phyloP scores from a whole-genome alignment of 106 monocot species.

The Apostasia shenzhenica region DNA sequence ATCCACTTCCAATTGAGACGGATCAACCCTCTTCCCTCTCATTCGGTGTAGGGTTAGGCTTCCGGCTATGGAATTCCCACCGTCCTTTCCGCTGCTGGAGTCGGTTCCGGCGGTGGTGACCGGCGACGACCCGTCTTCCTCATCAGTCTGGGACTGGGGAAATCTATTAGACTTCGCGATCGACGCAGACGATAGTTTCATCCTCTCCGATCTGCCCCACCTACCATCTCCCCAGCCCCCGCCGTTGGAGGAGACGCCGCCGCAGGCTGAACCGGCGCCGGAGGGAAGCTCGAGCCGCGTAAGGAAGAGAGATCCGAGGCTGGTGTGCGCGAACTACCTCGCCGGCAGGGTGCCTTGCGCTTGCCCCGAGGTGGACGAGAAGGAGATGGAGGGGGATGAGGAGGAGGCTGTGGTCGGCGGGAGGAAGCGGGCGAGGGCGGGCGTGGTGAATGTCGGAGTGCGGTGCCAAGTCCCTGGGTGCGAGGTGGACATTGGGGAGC shows the following conservation, averaged over 20 bases:
- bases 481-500: conserved; percentile 79
- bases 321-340: conserved; percentile 71
- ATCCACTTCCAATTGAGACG: not conserved
- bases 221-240: conserved; percentile 5
- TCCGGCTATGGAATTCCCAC: conserved; percentile 7
- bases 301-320: conserved; percentile 77
- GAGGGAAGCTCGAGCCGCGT: conserved; percentile 18
- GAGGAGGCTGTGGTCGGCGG: conserved; percentile 26
- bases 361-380: conserved; percentile 80
- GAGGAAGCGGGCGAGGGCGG: conserved; percentile 37
- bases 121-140: conserved; percentile 1
- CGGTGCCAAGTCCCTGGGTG: conserved; percentile 86
- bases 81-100: not conserved
- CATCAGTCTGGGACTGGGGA: conserved; percentile 54
- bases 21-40: not conserved
- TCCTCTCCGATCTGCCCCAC: conserved; percentile 12
- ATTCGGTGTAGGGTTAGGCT: conserved; percentile 1
- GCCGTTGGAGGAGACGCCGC: no score
- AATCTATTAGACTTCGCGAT: conserved; percentile 54
- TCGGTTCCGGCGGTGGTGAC: not conserved
- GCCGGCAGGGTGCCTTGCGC: conserved; percentile 79
- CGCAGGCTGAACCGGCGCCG: not conserved
- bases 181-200: conserved; percentile 29
- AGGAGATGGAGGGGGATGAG: conserved; percentile 35
- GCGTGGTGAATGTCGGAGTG: conserved; percentile 9